Conservation (phyloP, 768 basidiomycete genomes). For the Holtermannia corniformis region DNA sequence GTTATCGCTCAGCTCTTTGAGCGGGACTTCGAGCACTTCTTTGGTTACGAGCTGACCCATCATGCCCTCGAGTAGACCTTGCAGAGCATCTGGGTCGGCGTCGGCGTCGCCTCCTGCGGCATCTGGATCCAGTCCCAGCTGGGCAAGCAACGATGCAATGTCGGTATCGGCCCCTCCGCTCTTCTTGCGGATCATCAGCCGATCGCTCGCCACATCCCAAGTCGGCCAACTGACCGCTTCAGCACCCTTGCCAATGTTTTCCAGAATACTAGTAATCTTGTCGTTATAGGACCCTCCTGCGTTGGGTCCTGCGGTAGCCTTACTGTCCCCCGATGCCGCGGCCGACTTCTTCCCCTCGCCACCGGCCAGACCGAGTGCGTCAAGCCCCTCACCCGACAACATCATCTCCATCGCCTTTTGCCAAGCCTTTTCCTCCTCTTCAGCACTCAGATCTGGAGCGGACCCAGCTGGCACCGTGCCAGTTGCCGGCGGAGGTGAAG, state of each 20-base stretch:
- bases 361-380: conserved; percentile 26
- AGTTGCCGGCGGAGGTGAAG: not conserved
- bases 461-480: not conserved
- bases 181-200: not conserved
- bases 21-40: conserved; percentile 41
- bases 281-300: not conserved
- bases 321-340: not conserved
- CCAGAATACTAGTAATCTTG: conserved; percentile 19
- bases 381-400: conserved; percentile 30
- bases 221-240: conserved; percentile 14
- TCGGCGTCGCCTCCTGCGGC: conserved; percentile 10
- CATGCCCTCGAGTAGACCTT: conserved; percentile 42
- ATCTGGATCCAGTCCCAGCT: conserved; percentile 19
- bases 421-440: conserved; percentile 32
- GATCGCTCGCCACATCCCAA: not conserved
- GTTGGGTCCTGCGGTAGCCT: not conserved
- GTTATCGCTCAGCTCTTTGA: conserved; percentile 38
- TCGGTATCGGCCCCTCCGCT: conserved; percentile 11
- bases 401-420: conserved; percentile 33
- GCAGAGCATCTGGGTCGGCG: conserved; percentile 26
- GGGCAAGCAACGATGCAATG: conserved; percentile 18
- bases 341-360: not conserved
- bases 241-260: conserved; percentile 22
- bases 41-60: conserved; percentile 41
- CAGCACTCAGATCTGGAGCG: conserved; percentile 8